Conservation (phyloP, 1,284 basidiomycete species). For the Apiotrichum siamense region DNA sequence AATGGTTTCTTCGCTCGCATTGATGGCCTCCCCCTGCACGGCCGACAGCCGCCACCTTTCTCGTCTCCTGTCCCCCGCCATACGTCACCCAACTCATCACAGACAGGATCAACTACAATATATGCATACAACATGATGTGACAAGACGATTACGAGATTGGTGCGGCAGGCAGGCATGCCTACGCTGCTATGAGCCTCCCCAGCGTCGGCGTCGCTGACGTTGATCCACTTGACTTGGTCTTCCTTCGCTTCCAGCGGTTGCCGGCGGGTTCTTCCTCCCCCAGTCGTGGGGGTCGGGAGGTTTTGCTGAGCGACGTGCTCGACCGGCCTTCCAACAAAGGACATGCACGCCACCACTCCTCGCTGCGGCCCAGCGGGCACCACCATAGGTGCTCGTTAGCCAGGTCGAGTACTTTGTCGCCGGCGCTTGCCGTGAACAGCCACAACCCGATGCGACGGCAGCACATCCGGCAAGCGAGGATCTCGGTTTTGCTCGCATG, state of each 20-base stretch:
- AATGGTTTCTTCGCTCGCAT: too few species aligned
- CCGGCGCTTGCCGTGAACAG: constrained; percentile 10
- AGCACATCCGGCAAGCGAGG: constrained; percentile 31
- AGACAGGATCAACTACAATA: constrained; percentile 1
- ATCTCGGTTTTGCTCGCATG: too few species aligned
- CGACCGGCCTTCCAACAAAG: not conserved
- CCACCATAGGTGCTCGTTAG: constrained; percentile 32
- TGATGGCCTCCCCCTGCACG: too few species aligned
- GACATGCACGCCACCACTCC: constrained; percentile 21
- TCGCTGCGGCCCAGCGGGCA: constrained; percentile 28
- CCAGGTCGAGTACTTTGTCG: constrained; percentile 22
- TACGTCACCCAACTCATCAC: not conserved
- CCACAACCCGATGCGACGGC: constrained; percentile 36
- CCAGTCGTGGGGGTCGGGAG: not conserved
- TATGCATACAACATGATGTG: constrained; percentile 15
- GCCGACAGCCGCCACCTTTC: too few species aligned
- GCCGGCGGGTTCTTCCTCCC: constrained; percentile 1
- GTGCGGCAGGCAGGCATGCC: not conserved
- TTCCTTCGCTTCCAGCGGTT: constrained; percentile 9
- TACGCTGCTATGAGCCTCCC: not conserved
- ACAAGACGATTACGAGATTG: too few species aligned
- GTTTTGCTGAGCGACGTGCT: not conserved
- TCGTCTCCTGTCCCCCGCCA: not conserved
- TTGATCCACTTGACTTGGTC: too few species aligned
- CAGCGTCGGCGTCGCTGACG: too few species aligned